Percentiles rank a stretch among this genome's conserved stretches.
Evolutionary conservation across 345 rosid species (phyloP).

Genomic region (Fremontodendron californicum): DNA sequence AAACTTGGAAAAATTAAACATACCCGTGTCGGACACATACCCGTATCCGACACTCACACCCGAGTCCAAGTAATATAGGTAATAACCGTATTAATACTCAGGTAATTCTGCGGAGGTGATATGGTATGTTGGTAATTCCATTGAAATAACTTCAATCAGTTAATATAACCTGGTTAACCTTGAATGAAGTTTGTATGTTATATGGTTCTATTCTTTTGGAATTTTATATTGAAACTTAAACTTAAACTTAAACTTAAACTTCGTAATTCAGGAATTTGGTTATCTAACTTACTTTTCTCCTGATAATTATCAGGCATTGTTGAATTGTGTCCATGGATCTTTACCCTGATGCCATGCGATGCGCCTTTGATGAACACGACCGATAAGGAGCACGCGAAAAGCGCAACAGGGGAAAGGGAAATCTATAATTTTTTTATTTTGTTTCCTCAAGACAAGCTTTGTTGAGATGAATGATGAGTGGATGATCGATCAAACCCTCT

Average conservation of each 20-base stretch:
- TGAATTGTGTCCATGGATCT: background rate
- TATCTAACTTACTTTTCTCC: background rate
- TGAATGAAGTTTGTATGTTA: background rate
- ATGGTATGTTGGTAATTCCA: background rate
- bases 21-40: too few species aligned
- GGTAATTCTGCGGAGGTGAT: background rate
- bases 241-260: too few species aligned
- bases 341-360: background rate
- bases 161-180: background rate
- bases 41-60: too few species aligned
- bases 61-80: too few species aligned
- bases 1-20: too few species aligned
- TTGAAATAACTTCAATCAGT: background rate
- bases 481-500: background rate
- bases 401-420: background rate
- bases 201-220: background rate
- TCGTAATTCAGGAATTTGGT: background rate
- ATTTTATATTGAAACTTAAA: too few species aligned
- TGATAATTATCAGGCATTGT: background rate
- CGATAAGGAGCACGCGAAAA: background rate
- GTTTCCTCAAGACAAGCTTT: background rate
- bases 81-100: background rate
- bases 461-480: background rate
- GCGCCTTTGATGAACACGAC: background rate
- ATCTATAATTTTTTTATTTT: background rate